These are phyloP conservation scores for Blastomyces emzantsi DNA, from an alignment of 2,329 filamentous ascomycete genomes.

Conservation along the genomic window DNA sequence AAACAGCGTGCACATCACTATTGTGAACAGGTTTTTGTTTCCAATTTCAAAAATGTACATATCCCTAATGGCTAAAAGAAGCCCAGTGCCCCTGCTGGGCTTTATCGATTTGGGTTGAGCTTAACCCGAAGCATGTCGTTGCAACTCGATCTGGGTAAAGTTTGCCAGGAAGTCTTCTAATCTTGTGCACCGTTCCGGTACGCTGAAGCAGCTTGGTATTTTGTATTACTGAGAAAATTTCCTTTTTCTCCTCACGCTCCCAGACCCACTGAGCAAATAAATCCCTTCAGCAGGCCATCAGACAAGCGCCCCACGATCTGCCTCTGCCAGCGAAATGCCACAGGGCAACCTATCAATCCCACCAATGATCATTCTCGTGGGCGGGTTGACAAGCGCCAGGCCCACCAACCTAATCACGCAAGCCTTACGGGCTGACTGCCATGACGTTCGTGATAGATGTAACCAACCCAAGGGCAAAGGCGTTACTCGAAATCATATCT, in stretches of 20 bases:
- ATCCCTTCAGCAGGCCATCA: neutral
- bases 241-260: neutral
- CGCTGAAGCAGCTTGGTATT: neutral
- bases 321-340: conserved; percentile 1
- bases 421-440: neutral
- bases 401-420: too few relatives aligned
- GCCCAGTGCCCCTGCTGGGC: neutral
- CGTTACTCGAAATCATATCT: conserved; percentile 1
- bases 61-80: neutral
- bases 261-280: conserved; percentile 2
- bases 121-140: neutral
- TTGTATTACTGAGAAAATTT: neutral
- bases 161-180: neutral
- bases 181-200: neutral
- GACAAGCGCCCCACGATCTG: conserved; percentile 4
- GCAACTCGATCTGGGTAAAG: neutral
- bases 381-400: neutral
- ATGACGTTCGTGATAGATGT: conserved; percentile 7
- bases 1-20: neutral
- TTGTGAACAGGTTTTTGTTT: neutral
- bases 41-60: neutral
- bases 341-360: neutral
- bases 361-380: conserved; percentile 1
- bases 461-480: neutral
- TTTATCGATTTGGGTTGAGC: neutral